Conservation (phyloP, 768 basidiomycete genomes). For the Lentinula edodes region DNA sequence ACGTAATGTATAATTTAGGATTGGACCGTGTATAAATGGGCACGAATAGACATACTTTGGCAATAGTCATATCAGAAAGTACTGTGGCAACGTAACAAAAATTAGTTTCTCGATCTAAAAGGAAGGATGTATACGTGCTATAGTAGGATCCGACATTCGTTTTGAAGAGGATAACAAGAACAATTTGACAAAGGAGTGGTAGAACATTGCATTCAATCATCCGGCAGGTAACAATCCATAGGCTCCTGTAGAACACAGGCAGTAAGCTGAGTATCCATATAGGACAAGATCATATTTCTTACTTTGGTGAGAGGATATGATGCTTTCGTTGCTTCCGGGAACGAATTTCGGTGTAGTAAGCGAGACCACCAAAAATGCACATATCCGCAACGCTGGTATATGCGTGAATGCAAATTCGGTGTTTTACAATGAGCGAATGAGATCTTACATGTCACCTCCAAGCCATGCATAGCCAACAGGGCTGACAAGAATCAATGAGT, state of each 20-base stretch:
- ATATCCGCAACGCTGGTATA: not conserved
- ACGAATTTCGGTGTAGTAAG: conserved; percentile 1
- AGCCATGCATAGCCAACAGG: conserved; percentile 4
- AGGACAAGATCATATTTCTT: not conserved
- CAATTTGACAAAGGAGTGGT: not conserved
- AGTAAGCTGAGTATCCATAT: not conserved
- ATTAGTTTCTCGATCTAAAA: not conserved
- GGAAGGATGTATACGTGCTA: not conserved
- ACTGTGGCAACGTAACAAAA: not conserved
- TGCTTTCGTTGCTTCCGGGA: not conserved
- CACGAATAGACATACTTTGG: not conserved
- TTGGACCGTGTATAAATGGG: not conserved
- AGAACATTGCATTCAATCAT: conserved; percentile 6
- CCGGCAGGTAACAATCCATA: not conserved
- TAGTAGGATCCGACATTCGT: not conserved
- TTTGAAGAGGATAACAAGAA: not conserved
- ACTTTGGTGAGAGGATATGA: not conserved
- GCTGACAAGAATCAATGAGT: not conserved
- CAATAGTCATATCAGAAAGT: conserved; percentile 1
- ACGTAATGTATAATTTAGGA: not conserved
- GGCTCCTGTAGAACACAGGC: not conserved
- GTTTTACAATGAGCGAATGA: not conserved
- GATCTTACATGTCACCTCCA: not conserved
- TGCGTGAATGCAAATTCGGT: not conserved
- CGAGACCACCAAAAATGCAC: not conserved